Conservation (phyloP, 1,139 yeast species). For the Candida tetrigidarum region DNA sequence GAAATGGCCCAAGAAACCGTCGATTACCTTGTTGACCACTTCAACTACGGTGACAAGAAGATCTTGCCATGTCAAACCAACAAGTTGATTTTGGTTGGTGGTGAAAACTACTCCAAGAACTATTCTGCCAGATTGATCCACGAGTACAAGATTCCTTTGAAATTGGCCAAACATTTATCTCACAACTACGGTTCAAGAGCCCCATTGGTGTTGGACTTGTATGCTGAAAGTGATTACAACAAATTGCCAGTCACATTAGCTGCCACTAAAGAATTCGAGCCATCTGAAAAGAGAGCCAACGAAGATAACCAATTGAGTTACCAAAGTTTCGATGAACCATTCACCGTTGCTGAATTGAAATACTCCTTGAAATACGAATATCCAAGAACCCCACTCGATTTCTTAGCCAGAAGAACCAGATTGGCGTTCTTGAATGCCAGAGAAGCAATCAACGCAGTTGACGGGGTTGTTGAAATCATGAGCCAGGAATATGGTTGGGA, state of each 20-base stretch:
- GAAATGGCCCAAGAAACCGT: slow-evolving; percentile 98
- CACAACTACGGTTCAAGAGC: slow-evolving; percentile 92
- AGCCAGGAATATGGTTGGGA: slow-evolving; percentile 81
- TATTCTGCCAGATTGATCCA: slow-evolving; percentile 83
- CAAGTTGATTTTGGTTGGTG: slow-evolving; percentile 72
- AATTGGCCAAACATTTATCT: slow-evolving; percentile 81
- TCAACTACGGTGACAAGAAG: slow-evolving; percentile 40
- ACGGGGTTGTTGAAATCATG: slow-evolving; percentile 87
- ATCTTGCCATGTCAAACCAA: slow-evolving; percentile 67
- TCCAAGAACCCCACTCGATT: slow-evolving; percentile 86
- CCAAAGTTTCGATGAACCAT: slow-evolving; percentile 77
- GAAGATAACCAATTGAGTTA: slow-evolving; percentile 44
- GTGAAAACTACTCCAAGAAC: slow-evolving; percentile 66
- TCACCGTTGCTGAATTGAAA: slow-evolving; percentile 88
- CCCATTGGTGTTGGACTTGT: slow-evolving; percentile 72
- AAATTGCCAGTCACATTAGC: slow-evolving; percentile 69
- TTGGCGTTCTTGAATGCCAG: slow-evolving; percentile 90
- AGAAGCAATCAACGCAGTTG: slow-evolving; percentile 81
- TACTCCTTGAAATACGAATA: slow-evolving; percentile 86
- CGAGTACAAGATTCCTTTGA: slow-evolving; percentile 72
- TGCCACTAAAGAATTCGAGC: slow-evolving; percentile 36
- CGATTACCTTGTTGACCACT: slow-evolving; percentile 66
- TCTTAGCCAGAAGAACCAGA: slow-evolving; percentile 92
- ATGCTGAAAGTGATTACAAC: slow-evolving; percentile 54
- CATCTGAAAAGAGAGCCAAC: slow-evolving; percentile 38